phyloP scores from a whole-genome alignment of 805 yeast species.

The Yarrowia sp. region DNA sequence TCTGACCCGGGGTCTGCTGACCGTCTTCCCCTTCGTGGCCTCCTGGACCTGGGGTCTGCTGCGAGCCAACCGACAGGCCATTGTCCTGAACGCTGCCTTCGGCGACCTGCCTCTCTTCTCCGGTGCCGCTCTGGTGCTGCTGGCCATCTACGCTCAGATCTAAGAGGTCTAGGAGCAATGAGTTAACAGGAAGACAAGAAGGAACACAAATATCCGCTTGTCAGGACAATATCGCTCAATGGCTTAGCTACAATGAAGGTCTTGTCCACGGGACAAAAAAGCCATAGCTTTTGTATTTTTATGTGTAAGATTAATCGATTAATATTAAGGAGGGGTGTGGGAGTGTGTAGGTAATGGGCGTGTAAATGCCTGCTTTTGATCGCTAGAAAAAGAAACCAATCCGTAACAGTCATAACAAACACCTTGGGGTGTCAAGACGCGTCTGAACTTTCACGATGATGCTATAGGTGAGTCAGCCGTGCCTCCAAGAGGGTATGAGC shows the following conservation, averaged over 20 bases:
- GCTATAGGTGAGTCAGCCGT: too few species aligned
- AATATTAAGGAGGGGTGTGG: neutral
- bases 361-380: neutral
- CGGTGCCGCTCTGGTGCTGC: slow-evolving; percentile 47
- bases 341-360: neutral
- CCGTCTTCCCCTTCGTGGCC: slow-evolving; percentile 41
- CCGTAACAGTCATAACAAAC: too few species aligned
- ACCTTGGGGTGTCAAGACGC: neutral
- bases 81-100: slow-evolving; percentile 44
- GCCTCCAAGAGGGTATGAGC: too few species aligned
- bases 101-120: slow-evolving; percentile 51
- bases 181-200: neutral
- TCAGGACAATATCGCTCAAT: slow-evolving; percentile 10
- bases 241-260: slow-evolving; percentile 11
- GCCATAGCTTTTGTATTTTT: slow-evolving; percentile 36
- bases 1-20: slow-evolving; percentile 44
- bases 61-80: slow-evolving; percentile 39
- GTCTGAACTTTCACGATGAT: neutral
- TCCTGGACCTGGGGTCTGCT: slow-evolving; percentile 40
- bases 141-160: slow-evolving; percentile 51
- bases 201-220: too few species aligned
- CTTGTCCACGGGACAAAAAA: neutral
- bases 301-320: slow-evolving; percentile 30
- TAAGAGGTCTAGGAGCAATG: neutral
- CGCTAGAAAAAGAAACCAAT: neutral